These are phyloP conservation scores for Vaccinium corymbosum DNA, from an alignment of 148 eudicot species.

Conservation along the genomic window DNA sequence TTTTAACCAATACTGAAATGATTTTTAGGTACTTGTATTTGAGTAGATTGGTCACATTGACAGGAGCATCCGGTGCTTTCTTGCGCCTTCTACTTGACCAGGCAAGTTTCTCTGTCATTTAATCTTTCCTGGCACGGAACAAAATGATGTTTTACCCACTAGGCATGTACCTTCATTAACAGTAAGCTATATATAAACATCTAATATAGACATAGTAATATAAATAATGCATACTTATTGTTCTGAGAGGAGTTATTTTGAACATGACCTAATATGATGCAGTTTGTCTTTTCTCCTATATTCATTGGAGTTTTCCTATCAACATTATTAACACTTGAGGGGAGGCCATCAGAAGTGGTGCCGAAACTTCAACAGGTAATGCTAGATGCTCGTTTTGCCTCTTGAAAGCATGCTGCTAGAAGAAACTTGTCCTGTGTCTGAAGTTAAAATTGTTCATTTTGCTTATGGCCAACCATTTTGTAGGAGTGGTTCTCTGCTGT, in stretches of 20 bases:
- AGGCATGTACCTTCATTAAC: background rate
- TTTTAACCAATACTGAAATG: background rate
- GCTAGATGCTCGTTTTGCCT: background rate
- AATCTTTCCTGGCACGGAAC: background rate
- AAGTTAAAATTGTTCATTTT: background rate
- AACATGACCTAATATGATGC: conserved; percentile 29
- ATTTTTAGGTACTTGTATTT: conserved; percentile 52
- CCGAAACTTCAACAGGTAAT: conserved; percentile 90
- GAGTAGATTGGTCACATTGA: conserved; percentile 49
- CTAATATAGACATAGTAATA: background rate
- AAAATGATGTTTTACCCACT: background rate
- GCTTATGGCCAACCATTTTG: conserved; percentile 9
- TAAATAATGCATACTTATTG: background rate
- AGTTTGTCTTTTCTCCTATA: conserved; percentile 79
- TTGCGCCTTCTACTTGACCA: conserved; percentile 66
- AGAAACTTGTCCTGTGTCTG: conserved; percentile 1
- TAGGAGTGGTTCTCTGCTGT: conserved; percentile 95
- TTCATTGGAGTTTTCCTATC: conserved; percentile 82
- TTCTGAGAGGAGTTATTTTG: background rate
- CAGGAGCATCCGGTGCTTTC: conserved; percentile 63
- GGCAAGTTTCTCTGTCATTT: conserved; percentile 26
- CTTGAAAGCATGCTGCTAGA: conserved; percentile 4
- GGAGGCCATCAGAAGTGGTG: conserved; percentile 65
- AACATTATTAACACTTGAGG: conserved; percentile 67
- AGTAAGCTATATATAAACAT: background rate